Percentiles rank a stretch among this genome's conserved stretches.
Conservation (phyloP, 495 filamentous ascomycete genomes). For the Chaetomium cochliodes region DNA sequence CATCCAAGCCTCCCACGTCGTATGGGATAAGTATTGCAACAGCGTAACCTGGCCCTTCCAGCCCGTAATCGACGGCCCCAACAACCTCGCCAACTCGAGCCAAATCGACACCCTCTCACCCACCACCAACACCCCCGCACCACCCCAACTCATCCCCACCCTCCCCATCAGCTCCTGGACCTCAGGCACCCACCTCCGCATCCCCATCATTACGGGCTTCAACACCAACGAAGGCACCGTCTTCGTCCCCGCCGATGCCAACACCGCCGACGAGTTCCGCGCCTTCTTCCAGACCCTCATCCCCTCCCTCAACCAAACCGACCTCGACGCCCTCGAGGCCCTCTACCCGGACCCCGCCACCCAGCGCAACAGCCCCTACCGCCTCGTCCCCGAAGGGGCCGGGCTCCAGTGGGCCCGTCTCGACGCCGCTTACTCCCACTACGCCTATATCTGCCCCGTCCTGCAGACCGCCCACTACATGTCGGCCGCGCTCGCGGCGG, state of each 20-base stretch:
- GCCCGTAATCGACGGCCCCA: slow-evolving; percentile 60
- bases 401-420: slow-evolving; percentile 59
- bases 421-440: slow-evolving; percentile 64
- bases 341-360: slow-evolving; percentile 59
- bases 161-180: slow-evolving; percentile 58
- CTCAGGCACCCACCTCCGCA: slow-evolving; percentile 50
- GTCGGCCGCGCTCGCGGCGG: neutral
- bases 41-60: slow-evolving; percentile 67
- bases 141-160: slow-evolving; percentile 51
- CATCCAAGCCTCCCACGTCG: slow-evolving; percentile 47
- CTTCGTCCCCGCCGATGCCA: slow-evolving; percentile 53
- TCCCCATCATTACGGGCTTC: slow-evolving; percentile 65
- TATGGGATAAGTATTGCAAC: slow-evolving; percentile 54
- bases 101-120: neutral
- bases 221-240: slow-evolving; percentile 64
- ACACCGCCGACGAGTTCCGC: slow-evolving; percentile 49
- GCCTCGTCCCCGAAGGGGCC: slow-evolving; percentile 36
- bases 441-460: slow-evolving; percentile 65
- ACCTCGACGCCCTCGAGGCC: slow-evolving; percentile 50
- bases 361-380: slow-evolving; percentile 31
- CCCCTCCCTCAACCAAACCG: slow-evolving; percentile 47
- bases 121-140: too few species aligned
- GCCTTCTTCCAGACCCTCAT: slow-evolving; percentile 57
- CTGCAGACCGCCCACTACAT: slow-evolving; percentile 59
- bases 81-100: slow-evolving; percentile 32